These are phyloP conservation scores for Fusarium sublunatum DNA, from an alignment of 2,329 filamentous ascomycete species.

Conservation along the genomic window DNA sequence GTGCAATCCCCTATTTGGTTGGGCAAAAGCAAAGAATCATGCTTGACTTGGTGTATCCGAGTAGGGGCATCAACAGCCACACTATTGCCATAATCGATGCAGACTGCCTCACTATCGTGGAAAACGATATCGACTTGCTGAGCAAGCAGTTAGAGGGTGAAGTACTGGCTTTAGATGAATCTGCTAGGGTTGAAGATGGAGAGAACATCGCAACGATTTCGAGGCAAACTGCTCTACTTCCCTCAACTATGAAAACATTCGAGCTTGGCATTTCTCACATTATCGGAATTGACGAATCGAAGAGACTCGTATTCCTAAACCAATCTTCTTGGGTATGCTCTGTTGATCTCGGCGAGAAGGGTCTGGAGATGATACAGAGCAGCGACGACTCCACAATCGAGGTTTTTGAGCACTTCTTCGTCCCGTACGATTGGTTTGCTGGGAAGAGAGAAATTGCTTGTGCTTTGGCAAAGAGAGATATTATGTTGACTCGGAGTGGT, in stretches of 20 bases:
- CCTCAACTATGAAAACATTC: conserved; percentile 3
- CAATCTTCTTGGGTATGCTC: conserved; percentile 33
- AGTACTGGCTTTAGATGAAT: conserved; percentile 1
- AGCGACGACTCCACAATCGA: background rate
- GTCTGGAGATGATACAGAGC: conserved; percentile 1
- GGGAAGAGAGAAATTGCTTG: conserved; percentile 20
- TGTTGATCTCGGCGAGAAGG: conserved; percentile 14
- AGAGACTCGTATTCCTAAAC: conserved; percentile 50
- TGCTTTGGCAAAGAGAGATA: conserved; percentile 14
- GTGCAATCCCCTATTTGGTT: conserved; percentile 30
- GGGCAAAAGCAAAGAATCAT: conserved; percentile 29
- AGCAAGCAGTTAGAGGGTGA: conserved; percentile 6
- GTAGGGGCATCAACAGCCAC: background rate
- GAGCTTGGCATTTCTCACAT: conserved; percentile 25
- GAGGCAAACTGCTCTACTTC: background rate
- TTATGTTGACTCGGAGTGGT: conserved; percentile 22
- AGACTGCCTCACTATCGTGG: conserved; percentile 8
- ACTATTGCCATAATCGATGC: conserved; percentile 23
- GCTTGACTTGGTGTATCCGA: conserved; percentile 18
- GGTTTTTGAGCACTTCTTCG: conserved; percentile 26
- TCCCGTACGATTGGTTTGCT: conserved; percentile 31
- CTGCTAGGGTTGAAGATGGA: background rate
- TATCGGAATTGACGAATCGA: conserved; percentile 49
- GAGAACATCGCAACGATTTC: background rate
- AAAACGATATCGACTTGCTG: background rate